Conservation (phyloP, 441 rosid genomes). For the Biscutella laevigata region DNA sequence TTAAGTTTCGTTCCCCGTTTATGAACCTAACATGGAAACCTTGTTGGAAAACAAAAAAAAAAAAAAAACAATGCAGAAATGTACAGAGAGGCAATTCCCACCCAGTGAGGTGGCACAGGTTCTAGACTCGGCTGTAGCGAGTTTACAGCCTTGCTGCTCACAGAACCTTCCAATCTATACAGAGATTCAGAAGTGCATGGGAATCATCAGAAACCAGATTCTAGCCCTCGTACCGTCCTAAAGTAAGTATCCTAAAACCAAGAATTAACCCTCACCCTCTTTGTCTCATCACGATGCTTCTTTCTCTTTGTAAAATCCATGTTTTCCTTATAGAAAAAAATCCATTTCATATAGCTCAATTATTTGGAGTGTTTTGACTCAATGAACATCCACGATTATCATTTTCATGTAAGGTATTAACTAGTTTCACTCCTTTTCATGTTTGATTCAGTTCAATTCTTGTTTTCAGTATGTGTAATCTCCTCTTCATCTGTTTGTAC, state of each 20-base stretch:
- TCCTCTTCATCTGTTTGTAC: too few species aligned
- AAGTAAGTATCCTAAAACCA: conserved; percentile 20
- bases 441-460: not conserved
- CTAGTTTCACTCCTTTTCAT: conserved; percentile 1
- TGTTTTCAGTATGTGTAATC: too few species aligned
- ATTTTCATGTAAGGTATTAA: not conserved
- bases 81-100: conserved; percentile 52
- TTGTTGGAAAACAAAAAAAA: not conserved
- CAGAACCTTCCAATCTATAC: conserved; percentile 46
- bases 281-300: conserved; percentile 10
- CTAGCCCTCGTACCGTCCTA: conserved; percentile 46
- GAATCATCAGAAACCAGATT: conserved; percentile 47
- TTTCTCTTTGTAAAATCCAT: conserved; percentile 20
- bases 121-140: conserved; percentile 43
- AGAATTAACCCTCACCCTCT: not conserved
- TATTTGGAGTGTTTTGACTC: conserved; percentile 12
- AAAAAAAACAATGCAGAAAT: conserved; percentile 34
- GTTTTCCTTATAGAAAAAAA: conserved; percentile 7
- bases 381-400: not conserved
- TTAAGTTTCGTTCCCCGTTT: not conserved
- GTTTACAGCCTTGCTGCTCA: conserved; percentile 49
- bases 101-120: conserved; percentile 51
- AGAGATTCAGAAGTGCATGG: conserved; percentile 60
- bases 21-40: conserved; percentile 6
- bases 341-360: conserved; percentile 20